Evolutionary conservation across 495 filamentous ascomycete genomes (phyloP).

Genomic region (Penicillium pulvis): DNA sequence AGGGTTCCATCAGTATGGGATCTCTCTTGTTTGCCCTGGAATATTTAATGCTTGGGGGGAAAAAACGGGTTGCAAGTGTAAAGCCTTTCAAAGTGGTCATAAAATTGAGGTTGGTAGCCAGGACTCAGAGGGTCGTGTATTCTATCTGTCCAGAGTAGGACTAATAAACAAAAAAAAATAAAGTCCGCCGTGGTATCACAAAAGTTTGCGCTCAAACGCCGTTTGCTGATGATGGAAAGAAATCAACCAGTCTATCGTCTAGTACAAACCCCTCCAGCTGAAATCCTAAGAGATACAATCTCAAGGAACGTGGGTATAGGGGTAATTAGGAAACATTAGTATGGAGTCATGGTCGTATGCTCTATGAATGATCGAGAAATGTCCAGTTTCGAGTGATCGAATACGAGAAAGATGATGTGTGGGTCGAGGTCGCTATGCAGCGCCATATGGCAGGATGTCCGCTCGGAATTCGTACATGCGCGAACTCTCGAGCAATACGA

Average conservation of each 20-base stretch:
- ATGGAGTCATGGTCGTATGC: not conserved
- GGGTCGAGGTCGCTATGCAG: conserved; percentile 7
- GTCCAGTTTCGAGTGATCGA: not conserved
- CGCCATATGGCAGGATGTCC: conserved; percentile 2
- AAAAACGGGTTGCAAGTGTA: too few species aligned
- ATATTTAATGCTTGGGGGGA: too few species aligned
- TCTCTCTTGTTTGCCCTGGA: too few species aligned
- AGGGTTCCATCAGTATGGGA: too few species aligned
- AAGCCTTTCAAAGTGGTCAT: not conserved
- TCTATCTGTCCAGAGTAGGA: not conserved
- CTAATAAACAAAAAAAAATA: not conserved
- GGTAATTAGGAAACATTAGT: conserved; percentile 14
- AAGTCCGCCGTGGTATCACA: conserved; percentile 12
- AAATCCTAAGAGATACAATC: not conserved
- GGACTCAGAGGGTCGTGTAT: not conserved
- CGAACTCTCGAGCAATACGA: conserved; percentile 37
- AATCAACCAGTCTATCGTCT: not conserved
- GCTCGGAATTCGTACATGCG: conserved; percentile 37
- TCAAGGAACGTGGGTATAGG: not conserved
- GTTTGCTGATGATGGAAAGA: conserved; percentile 2
- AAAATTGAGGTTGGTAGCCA: not conserved
- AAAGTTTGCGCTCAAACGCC: conserved; percentile 13
- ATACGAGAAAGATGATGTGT: not conserved
- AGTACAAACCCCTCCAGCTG: not conserved
- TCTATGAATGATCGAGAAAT: not conserved